phyloP scores from a whole-genome alignment of 805 yeast species.

The Cyberlindnera maritima region DNA sequence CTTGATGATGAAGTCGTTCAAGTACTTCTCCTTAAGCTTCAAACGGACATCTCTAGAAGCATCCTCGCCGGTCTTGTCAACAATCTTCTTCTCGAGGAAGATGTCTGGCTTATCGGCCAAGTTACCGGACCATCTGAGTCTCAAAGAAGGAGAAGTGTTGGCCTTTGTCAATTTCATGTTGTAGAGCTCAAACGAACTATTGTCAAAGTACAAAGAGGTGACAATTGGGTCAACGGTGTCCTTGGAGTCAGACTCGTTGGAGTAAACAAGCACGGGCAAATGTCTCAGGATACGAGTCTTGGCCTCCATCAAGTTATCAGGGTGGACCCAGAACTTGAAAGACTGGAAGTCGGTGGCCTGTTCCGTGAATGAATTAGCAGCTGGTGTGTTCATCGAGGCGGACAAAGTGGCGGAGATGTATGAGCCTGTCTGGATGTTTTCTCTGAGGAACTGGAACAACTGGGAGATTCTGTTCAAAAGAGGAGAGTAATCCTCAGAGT shows the following conservation, averaged over 20 bases:
- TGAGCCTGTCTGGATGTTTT: slow-evolving; percentile 46
- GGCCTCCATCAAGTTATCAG: slow-evolving; percentile 96
- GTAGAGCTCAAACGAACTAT: slow-evolving; percentile 76
- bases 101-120: slow-evolving; percentile 75
- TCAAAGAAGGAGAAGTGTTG: slow-evolving; percentile 66
- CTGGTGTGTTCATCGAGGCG: slow-evolving; percentile 11
- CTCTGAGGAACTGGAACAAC: slow-evolving; percentile 78
- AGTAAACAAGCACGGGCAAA: slow-evolving; percentile 83
- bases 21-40: slow-evolving; percentile 74
- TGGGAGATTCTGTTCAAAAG: slow-evolving; percentile 78
- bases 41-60: slow-evolving; percentile 65
- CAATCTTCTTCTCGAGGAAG: slow-evolving; percentile 74
- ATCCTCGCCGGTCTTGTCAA: slow-evolving; percentile 49
- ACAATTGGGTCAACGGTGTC: slow-evolving; percentile 72
- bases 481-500: slow-evolving; percentile 93
- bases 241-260: slow-evolving; percentile 40
- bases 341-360: slow-evolving; percentile 48
- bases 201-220: slow-evolving; percentile 86
- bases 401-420: slow-evolving; percentile 28
- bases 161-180: slow-evolving; percentile 76
- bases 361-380: slow-evolving; percentile 16
- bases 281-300: slow-evolving; percentile 93
- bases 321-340: slow-evolving; percentile 93
- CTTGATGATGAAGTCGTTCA: slow-evolving; percentile 67
- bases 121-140: slow-evolving; percentile 91